Base-by-base conservation (phyloP, 1,139 yeast species). In the Debaryomycetaceae sp. region DNA sequence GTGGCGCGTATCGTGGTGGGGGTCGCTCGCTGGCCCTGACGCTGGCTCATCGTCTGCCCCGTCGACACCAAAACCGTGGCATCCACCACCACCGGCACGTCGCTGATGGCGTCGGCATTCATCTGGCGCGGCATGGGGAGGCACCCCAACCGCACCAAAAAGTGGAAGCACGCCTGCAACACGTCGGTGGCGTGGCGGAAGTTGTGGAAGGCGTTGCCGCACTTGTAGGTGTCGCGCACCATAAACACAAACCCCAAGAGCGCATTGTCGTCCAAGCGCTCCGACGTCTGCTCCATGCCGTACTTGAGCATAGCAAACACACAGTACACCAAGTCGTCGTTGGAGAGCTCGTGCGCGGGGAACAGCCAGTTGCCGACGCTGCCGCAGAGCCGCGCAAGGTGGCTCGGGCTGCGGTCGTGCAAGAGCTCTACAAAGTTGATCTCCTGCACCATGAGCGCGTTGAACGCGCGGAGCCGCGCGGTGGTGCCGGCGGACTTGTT, bases 181-280 rank as follows among this genome's bases (percentile, higher is more conserved):
- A 91, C 98, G 58, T 91, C 98, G 11, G 86, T 84, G 0, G 96
- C 96, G 58, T 91, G 98, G 44, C 95, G 75, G 52, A 88, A 91
- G 58, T 89, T 89, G 60, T 91, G 98, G 62, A 89, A 91, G 5
- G 91, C 86, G 50, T 89, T 88, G 2, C 86, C 86, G 43, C 76
- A 75, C 48, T 83, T 79, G 53, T 91, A 91, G 27, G 84, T 74
- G 46, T 83, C 83, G 41, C 95, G 72, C 4, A 81, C 71, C 49
- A 75, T 69, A 42, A 76, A 73, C 18, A 83, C 59, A 41, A 84
- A 67, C n/a, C 71, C 71, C 30, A 77, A 53, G 16, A 83, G 56
- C 37, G 66, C 68, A 44, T 71, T 70, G 20, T 65, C 59, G 11
- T 61, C 34, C 4, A 26, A 49, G 49, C 8, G 45, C 46, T 7